Conservation (phyloP, 305 asterid species). For the Ajuga reptans region DNA sequence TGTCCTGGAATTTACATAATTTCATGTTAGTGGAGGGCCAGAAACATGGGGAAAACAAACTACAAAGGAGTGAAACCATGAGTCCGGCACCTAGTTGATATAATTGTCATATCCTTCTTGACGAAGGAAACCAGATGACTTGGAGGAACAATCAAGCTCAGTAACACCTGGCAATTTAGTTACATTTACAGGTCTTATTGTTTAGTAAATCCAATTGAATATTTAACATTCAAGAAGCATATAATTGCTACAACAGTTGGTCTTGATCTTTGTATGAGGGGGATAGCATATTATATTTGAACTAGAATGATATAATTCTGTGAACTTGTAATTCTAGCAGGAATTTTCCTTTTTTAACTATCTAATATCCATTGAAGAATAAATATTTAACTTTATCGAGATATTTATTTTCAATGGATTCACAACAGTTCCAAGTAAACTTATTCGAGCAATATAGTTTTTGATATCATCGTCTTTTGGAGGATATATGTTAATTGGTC, state of each 20-base stretch:
- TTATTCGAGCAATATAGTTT: too few relatives aligned
- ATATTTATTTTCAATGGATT: too few relatives aligned
- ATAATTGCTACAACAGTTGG: too few relatives aligned
- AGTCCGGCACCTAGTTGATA: not conserved
- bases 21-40: not conserved
- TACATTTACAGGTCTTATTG: not conserved
- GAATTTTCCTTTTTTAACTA: too few relatives aligned
- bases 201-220: not conserved
- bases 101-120: not conserved
- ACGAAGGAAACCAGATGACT: not conserved
- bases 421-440: too few relatives aligned
- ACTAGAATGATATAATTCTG: too few relatives aligned
- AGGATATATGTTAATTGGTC: too few relatives aligned
- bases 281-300: not conserved
- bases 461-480: too few relatives aligned
- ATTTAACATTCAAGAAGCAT: too few relatives aligned
- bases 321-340: too few relatives aligned
- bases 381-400: too few relatives aligned
- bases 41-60: not conserved
- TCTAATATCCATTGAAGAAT: too few relatives aligned
- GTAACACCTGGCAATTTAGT: not conserved
- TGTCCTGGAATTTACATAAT: conserved; percentile 1
- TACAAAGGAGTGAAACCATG: conserved; percentile 7
- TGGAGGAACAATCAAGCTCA: not conserved
- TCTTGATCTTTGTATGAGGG: not conserved